phyloP scores from a whole-genome alignment of 768 basidiomycete species.

The Kondoa malvinella region DNA sequence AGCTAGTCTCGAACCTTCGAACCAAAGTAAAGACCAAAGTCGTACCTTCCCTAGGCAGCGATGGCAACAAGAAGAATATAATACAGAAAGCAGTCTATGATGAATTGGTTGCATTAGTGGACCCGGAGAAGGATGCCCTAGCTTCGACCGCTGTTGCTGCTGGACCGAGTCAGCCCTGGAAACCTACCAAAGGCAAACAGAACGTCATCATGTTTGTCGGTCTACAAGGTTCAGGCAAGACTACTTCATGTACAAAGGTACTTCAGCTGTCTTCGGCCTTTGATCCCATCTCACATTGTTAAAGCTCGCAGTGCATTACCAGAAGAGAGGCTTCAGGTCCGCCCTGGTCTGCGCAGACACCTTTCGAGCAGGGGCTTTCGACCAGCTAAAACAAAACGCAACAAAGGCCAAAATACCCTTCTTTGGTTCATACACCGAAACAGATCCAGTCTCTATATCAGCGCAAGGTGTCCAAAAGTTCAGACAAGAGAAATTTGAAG shows the following conservation, averaged over 20 bases:
- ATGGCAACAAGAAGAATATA: constrained; percentile 62
- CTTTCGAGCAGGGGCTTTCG: constrained; percentile 97
- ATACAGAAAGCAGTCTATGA: constrained; percentile 94
- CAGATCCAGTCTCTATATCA: constrained; percentile 88
- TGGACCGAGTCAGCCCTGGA: constrained; percentile 39
- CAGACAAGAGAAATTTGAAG: constrained; percentile 94
- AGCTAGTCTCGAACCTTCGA: constrained; percentile 69
- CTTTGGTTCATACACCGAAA: constrained; percentile 97
- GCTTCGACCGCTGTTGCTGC: constrained; percentile 17
- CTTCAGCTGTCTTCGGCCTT: not conserved
- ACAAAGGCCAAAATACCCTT: constrained; percentile 98
- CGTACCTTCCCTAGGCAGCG: constrained; percentile 51
- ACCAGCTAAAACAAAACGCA: constrained; percentile 95
- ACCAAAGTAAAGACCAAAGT: constrained; percentile 82
- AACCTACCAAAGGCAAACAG: constrained; percentile 81
- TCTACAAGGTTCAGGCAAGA: constrained; percentile 50
- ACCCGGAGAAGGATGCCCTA: constrained; percentile 72
- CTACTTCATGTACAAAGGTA: constrained; percentile 89
- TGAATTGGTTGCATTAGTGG: constrained; percentile 84
- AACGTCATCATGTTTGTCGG: constrained; percentile 68
- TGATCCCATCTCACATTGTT: not conserved
- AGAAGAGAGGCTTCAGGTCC: constrained; percentile 88
- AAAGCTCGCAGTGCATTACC: constrained; percentile 82
- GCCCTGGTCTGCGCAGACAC: constrained; percentile 98
- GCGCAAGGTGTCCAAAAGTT: constrained; percentile 90